Evolutionary conservation across 306 rosid species (phyloP).

Genomic region (Quercus parvula): DNA sequence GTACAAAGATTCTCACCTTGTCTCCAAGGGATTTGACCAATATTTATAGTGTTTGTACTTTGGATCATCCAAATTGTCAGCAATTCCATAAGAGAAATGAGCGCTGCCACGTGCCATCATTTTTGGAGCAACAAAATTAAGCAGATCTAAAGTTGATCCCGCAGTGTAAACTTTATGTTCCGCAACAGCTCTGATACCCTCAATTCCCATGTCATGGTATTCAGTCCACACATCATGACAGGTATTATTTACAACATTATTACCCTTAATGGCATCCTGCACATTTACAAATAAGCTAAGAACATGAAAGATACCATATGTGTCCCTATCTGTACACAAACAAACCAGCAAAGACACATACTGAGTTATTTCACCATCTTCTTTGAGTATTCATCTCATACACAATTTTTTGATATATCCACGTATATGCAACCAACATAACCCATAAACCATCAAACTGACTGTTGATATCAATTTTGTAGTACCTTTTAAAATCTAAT

Average conservation of each 20-base stretch:
- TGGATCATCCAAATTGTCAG: slow-evolving; percentile 73
- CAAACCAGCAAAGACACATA: not conserved
- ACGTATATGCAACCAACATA: not conserved
- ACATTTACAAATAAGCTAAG: slow-evolving; percentile 16
- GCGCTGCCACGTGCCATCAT: slow-evolving; percentile 78
- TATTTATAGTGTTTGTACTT: slow-evolving; percentile 65
- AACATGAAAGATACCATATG: not conserved
- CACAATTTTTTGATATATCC: not conserved
- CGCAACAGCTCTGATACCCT: slow-evolving; percentile 72
- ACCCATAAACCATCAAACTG: not conserved
- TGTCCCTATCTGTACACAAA: not conserved
- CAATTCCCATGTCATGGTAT: slow-evolving; percentile 82
- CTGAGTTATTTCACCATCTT: not conserved
- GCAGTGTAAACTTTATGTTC: slow-evolving; percentile 74
- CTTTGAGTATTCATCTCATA: not conserved
- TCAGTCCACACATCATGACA: slow-evolving; percentile 84
- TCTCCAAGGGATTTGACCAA: slow-evolving; percentile 91
- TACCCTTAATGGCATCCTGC: slow-evolving; percentile 69
- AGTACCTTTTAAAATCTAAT: not conserved
- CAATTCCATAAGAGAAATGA: slow-evolving; percentile 82
- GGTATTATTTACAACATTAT: slow-evolving; percentile 51
- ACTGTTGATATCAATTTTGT: not conserved
- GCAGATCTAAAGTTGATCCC: slow-evolving; percentile 51
- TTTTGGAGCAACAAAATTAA: slow-evolving; percentile 75
- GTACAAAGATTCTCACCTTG: slow-evolving; percentile 49